These are phyloP conservation scores for Setomelanomma holmii DNA, from an alignment of 2,329 filamentous ascomycete species.

Conservation along the genomic window DNA sequence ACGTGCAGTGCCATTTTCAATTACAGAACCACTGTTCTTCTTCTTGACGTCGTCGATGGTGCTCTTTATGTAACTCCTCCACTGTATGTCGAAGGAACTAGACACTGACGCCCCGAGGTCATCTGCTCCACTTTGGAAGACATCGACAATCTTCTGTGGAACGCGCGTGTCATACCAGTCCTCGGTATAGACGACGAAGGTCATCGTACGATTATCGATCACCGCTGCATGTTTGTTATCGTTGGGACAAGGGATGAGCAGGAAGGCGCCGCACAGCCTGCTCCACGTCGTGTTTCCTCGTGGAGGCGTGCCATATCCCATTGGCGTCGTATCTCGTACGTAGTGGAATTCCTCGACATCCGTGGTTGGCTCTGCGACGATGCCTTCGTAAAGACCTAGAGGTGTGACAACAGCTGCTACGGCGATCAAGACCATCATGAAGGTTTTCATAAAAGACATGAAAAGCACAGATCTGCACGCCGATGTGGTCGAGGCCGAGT, in stretches of 20 bases:
- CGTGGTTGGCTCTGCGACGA: conserved; percentile 29
- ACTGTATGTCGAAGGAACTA: conserved; percentile 56
- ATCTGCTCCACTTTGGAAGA: conserved; percentile 49
- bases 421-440: conserved; percentile 41
- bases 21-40: not conserved
- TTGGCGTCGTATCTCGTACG: conserved; percentile 45
- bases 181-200: conserved; percentile 45
- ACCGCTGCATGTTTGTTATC: conserved; percentile 14
- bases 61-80: conserved; percentile 27
- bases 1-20: conserved; percentile 44
- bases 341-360: conserved; percentile 47
- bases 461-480: conserved; percentile 22
- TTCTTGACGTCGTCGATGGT: conserved; percentile 22
- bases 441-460: conserved; percentile 19
- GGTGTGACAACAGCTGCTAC: conserved; percentile 57
- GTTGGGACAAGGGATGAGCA: conserved; percentile 18
- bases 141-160: conserved; percentile 42
- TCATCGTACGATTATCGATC: conserved; percentile 21
- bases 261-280: conserved; percentile 39
- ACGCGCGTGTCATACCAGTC: conserved; percentile 43
- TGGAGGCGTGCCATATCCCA: conserved; percentile 50
- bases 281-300: conserved; percentile 43
- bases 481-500: conserved; percentile 45
- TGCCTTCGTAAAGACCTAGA: conserved; percentile 54
- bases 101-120: conserved; percentile 43